Percentiles rank a stretch among this genome's conserved stretches.
Conservation (phyloP, 176 grass and related monocot species). For the Oropetium thomaeum region DNA sequence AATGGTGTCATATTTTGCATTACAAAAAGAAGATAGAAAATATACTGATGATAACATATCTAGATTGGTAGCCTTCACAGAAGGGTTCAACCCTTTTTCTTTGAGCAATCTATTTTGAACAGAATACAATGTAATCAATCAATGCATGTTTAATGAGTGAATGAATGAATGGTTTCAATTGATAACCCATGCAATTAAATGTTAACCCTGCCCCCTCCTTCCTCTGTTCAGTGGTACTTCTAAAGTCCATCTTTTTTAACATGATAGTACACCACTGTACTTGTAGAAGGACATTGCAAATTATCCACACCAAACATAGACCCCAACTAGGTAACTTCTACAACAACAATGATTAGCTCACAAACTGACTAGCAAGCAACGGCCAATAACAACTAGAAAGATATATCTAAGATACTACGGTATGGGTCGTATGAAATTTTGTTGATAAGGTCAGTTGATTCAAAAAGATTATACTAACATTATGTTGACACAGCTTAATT, state of each 20-base stretch:
- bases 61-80: not conserved
- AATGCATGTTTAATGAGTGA: not conserved
- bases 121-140: not conserved
- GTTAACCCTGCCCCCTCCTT: not conserved
- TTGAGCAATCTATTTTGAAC: conserved; percentile 5
- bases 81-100: not conserved
- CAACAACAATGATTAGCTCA: not conserved
- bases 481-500: not conserved
- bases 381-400: not conserved
- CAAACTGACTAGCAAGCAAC: not conserved
- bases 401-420: not conserved
- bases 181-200: not conserved
- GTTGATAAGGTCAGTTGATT: not conserved
- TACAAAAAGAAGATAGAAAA: conserved; percentile 3
- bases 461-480: not conserved
- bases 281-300: not conserved
- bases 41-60: not conserved
- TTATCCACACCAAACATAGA: not conserved
- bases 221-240: not conserved
- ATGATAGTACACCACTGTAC: not conserved
- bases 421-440: not conserved
- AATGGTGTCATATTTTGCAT: not conserved
- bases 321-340: not conserved
- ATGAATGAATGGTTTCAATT: not conserved
- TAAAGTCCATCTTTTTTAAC: not conserved